phyloP scores from a whole-genome alignment of 257 asterid species.

The Solanum sejunctum region DNA sequence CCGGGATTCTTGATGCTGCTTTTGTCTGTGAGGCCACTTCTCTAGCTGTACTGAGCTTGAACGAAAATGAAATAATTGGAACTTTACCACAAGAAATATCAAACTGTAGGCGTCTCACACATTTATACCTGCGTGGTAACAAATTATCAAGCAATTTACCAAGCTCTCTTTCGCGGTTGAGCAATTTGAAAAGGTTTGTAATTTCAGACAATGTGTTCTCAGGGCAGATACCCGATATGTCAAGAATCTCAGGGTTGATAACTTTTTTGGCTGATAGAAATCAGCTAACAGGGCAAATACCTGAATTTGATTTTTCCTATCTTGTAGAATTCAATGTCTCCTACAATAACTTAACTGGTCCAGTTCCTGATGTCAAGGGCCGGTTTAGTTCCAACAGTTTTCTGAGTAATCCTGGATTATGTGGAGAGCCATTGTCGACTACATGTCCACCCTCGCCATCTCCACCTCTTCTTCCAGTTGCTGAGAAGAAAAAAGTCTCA shows the following conservation, averaged over 20 bases:
- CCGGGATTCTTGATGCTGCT: conserved; percentile 39
- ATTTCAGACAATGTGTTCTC: conserved; percentile 45
- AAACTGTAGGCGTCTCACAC: conserved; percentile 39
- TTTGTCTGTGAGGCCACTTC: conserved; percentile 27
- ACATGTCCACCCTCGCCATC: conserved; percentile 37
- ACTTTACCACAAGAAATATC: conserved; percentile 37
- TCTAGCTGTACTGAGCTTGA: conserved; percentile 47
- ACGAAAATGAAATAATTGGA: conserved; percentile 32
- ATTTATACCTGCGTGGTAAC: conserved; percentile 36
- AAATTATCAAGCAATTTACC: conserved; percentile 42
- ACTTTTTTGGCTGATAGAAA: conserved; percentile 50
- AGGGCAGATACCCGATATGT: conserved; percentile 45
- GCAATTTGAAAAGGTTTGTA: conserved; percentile 34
- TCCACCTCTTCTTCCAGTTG: neutral
- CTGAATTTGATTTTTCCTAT: conserved; percentile 40
- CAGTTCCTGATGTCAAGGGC: conserved; percentile 31
- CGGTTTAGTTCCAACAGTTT: conserved; percentile 29
- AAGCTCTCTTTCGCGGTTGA: conserved; percentile 25
- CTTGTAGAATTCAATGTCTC: conserved; percentile 56
- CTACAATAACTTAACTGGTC: conserved; percentile 44
- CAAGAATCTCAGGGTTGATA: conserved; percentile 48
- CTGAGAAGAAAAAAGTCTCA: conserved; percentile 9
- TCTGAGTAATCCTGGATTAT: conserved; percentile 43
- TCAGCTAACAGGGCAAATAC: conserved; percentile 33
- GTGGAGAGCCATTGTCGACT: conserved; percentile 35